These are phyloP conservation scores for Polyporus tsugae DNA, from an alignment of 1,284 basidiomycete species.

Conservation along the genomic window DNA sequence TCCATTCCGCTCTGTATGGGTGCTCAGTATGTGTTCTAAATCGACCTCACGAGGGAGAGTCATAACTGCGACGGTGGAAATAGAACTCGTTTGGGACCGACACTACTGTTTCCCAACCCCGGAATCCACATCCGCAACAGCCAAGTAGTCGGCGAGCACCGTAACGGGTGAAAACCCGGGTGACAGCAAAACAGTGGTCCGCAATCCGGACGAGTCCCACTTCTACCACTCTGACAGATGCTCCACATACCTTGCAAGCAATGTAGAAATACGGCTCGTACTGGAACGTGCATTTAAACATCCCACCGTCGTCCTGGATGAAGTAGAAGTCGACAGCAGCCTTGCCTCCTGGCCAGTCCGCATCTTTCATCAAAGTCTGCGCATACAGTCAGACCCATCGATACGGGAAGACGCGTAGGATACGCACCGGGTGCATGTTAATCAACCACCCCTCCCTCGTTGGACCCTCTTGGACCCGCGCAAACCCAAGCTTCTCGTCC, in stretches of 20 bases:
- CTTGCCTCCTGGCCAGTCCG: constrained; percentile 81
- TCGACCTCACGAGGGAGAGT: neutral
- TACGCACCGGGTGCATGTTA: constrained; percentile 95
- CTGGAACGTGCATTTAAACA: constrained; percentile 94
- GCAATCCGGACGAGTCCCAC: neutral
- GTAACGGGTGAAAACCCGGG: neutral
- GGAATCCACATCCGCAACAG: neutral
- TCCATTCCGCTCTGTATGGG: constrained; percentile 82
- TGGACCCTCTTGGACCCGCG: constrained; percentile 77
- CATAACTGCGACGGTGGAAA: neutral
- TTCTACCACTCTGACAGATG: neutral
- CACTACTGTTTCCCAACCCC: neutral
- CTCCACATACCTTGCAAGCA: constrained; percentile 79
- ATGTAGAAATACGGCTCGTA: constrained; percentile 98
- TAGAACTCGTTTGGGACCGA: neutral
- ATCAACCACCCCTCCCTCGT: constrained; percentile 92
- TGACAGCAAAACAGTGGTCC: neutral
- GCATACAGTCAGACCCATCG: neutral
- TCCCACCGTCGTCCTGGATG: constrained; percentile 94
- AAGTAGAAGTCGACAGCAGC: constrained; percentile 98
- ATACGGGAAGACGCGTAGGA: neutral
- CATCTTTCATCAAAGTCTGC: constrained; percentile 87
- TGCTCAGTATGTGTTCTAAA: neutral
- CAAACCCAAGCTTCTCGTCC: constrained; percentile 94
- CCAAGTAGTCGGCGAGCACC: neutral